These are phyloP conservation scores for Syzygium jambos DNA, from an alignment of 345 rosid species.

Conservation along the genomic window DNA sequence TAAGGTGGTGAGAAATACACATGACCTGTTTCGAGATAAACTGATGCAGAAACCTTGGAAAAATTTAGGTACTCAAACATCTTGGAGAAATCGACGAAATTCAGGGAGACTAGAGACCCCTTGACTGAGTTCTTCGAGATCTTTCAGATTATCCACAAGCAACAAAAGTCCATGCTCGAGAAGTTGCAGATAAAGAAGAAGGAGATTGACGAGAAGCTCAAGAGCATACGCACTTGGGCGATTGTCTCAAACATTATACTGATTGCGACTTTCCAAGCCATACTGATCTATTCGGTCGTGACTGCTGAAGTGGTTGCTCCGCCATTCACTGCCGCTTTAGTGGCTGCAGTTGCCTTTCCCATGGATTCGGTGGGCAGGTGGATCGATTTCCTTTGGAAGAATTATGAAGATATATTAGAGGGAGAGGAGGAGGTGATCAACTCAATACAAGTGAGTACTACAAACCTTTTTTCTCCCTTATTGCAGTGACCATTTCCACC, in stretches of 20 bases:
- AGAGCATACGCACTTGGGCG: background rate
- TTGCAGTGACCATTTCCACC: background rate
- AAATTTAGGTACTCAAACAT: background rate
- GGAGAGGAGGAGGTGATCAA: background rate
- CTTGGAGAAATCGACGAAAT: background rate
- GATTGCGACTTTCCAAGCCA: background rate
- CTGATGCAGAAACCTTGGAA: background rate
- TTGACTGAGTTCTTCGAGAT: background rate
- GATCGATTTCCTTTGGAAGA: background rate
- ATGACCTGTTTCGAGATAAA: background rate
- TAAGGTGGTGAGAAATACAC: no score
- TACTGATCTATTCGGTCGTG: background rate
- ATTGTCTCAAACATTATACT: background rate
- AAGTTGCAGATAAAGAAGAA: background rate
- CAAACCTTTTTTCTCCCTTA: background rate
- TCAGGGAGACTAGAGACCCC: background rate
- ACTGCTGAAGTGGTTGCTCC: background rate
- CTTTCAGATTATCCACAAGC: background rate
- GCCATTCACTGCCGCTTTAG: background rate
- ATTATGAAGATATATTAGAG: background rate
- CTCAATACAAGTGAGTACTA: background rate
- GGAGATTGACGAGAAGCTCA: background rate
- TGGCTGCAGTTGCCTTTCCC: background rate
- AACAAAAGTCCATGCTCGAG: background rate
- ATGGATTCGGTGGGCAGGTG: background rate